Base-by-base conservation (phyloP, 176 grass and related monocot genomes). In the Pharus latifolius region DNA sequence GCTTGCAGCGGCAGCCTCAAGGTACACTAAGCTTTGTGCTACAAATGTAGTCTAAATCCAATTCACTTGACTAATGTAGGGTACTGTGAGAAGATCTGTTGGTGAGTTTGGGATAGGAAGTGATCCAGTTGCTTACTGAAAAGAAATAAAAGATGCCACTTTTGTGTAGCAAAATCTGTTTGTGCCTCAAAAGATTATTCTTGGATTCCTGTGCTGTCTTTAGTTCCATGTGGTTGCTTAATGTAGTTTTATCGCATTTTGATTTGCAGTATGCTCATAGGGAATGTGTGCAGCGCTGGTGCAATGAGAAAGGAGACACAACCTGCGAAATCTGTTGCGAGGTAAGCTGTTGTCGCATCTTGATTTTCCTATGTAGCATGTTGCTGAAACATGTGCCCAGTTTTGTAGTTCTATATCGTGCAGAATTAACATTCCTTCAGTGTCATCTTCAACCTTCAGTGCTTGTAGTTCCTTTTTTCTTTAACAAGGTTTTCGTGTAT, bases 211-310 rank as follows among this genome's bases (percentile, higher is more conserved):
- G 6, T 51, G 35, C 52, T 76, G 10, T 6, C 24, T 42, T n/a
- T n/a, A n/a, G n/a, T n/a, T n/a, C n/a, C n/a, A 12, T 45, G 6
- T 59, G 56, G 50, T 37, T 59, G 16, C 68, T 79, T 24, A 59
- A 13, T 60, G 17, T 78, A 78, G n/a, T 51, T 78, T 1, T n/a
- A 5, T 3, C 18, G n/a, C 16, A 56, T 75, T 64, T 59, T 43
- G 11, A 60, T 82, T 5, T 49, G 11, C 75, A 97, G 93, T 92
- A 92, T 53, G 89, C 93, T 69, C 93, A 97, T 72, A 97, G 89
- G 52, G 84, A 73, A 54, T 97, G 93, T 74, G 93, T 97, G 66
- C 93, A 97, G 31, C 75, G 86, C 30, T 97, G 93, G 93, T 97
- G 93, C 75, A 87, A 92, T 47, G 89, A 97, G 65, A 97, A 97